Evolutionary conservation across 1,284 basidiomycete genomes (phyloP).

Genomic region (Melampsora americana): DNA sequence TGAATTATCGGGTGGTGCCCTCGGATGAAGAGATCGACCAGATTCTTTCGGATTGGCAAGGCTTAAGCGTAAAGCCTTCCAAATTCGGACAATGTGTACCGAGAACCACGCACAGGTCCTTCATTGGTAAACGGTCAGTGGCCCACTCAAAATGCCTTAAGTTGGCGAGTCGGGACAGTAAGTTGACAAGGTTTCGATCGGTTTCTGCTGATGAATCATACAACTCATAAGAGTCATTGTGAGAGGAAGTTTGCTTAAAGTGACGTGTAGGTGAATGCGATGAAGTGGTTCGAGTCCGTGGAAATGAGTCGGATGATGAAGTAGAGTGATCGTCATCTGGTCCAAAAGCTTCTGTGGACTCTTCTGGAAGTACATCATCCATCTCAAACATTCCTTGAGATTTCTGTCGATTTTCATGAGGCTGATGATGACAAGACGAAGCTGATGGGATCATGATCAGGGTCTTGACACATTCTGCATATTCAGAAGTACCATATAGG

Average conservation of each 20-base stretch:
- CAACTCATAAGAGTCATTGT: background rate
- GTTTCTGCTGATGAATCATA: background rate
- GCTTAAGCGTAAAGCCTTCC: constrained; percentile 13
- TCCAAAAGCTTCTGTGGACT: background rate
- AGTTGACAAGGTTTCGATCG: background rate
- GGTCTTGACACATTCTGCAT: background rate
- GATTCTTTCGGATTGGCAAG: constrained; percentile 1
- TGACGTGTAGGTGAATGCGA: background rate
- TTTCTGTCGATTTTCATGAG: too few relatives aligned
- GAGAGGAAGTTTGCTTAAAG: background rate
- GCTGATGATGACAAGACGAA: background rate
- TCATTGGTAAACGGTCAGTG: constrained; percentile 3
- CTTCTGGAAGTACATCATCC: background rate
- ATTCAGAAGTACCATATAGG: constrained; percentile 1
- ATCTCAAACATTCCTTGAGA: background rate
- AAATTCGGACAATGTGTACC: constrained; percentile 19
- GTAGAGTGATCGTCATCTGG: background rate
- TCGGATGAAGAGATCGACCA: background rate
- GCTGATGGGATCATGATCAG: background rate
- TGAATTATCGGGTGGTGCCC: background rate
- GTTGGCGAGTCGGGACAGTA: constrained; percentile 27
- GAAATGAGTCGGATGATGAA: background rate
- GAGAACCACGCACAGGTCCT: background rate
- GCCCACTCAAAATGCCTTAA: constrained; percentile 10
- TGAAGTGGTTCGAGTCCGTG: too few relatives aligned